These are phyloP conservation scores for Cardamine chenopodiifolia DNA, from an alignment of 345 rosid species.

Conservation along the genomic window DNA sequence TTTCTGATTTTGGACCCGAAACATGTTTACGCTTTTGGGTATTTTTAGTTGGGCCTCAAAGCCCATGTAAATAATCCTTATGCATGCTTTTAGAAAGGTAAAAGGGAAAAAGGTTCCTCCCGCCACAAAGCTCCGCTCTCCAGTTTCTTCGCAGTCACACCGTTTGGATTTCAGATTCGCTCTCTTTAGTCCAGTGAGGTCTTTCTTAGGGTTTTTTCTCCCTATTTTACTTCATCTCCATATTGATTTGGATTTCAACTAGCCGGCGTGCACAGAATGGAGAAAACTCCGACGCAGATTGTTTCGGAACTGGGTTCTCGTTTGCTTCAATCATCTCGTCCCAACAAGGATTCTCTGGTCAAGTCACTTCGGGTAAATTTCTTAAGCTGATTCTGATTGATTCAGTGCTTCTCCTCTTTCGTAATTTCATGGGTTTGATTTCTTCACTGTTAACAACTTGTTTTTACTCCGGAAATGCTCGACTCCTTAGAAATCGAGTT, in stretches of 20 bases:
- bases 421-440: neutral
- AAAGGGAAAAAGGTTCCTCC: conserved; percentile 3
- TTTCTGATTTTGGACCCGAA: neutral
- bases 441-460: conserved; percentile 4
- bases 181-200: conserved; percentile 15
- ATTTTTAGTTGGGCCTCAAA: neutral
- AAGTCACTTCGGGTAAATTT: conserved; percentile 63
- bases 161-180: conserved; percentile 15
- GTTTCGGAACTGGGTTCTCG: conserved; percentile 62
- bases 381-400: neutral
- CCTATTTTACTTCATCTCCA: neutral
- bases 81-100: neutral
- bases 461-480: neutral
- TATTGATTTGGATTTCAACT: neutral
- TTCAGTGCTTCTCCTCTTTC: neutral
- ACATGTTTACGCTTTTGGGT: neutral
- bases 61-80: neutral
- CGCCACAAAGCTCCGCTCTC: conserved; percentile 36
- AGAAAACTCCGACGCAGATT: conserved; percentile 51
- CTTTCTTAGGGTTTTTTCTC: conserved; percentile 21
- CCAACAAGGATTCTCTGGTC: conserved; percentile 67
- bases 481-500: neutral
- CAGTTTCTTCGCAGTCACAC: conserved; percentile 29
- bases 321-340: conserved; percentile 60
- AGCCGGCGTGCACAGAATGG: conserved; percentile 41